Base-by-base conservation (phyloP, 1,284 basidiomycete species). In the Heterobasidion occidentale region DNA sequence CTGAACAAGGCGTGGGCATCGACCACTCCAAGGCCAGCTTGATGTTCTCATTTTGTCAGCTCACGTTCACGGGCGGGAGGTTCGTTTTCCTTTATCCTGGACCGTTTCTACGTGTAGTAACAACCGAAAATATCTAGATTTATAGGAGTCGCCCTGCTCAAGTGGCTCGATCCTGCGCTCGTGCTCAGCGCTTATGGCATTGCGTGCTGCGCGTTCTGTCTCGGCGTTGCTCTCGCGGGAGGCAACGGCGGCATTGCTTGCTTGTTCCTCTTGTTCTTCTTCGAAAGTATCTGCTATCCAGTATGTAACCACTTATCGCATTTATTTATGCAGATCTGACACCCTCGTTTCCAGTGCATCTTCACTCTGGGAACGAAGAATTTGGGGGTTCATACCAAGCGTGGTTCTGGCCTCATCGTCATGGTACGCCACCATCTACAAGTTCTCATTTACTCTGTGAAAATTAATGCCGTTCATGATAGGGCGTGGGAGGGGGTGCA, bases 221-320 rank as follows among this genome's bases (percentile, higher is more conserved):
- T 88, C 58, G 70, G 79, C 52, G 75, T 82, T 49, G 76, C 81
- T 5, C 72, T 79, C 33, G 68, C 82, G 7, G 71, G 75, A 7
- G 83, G 84, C 14, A 72, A 72, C 57, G 71, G 75, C 7, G 88
- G 83, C 44, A 73, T 90, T 51, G 82, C 76, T 9, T 83, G 78
- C 68, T 66, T 89, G 56, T 89, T 88, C 68, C 67, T 77, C 58
- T 70, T 90, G 58, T 89, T 90, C 78, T 89, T 87, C 77, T 90
- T 88, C 69, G 88, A 89, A 68, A 84, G 82, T 8, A 83, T 85
- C 62, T 85, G 84, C 65, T 86, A 85, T 64, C 83, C 84, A 5
- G 77, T 80, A 60, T 27, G 67, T 68, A 35, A 19, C 19, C 66
- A 68, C 69, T 65, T 52, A 56, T 65, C 61, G 11, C 19, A 35